Evolutionary conservation across 495 filamentous ascomycete species (phyloP), one percentile per base, ranked within the genome.

Genomic region (Neurospora sp.): DNA sequence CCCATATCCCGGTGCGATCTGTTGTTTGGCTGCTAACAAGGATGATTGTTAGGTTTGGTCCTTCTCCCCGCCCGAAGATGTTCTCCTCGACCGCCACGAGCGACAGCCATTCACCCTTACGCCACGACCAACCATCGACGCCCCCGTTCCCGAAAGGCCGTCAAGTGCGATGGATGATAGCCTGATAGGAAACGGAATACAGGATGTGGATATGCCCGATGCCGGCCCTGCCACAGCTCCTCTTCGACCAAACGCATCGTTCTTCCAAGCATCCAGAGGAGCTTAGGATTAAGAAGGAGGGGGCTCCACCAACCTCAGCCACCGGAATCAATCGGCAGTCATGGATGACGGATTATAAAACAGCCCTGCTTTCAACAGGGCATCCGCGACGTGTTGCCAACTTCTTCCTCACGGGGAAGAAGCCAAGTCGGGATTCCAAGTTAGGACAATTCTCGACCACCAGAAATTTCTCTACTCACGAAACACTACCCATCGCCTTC

Each of bases 51-150:
- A 97, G 93, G 93, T 97, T 15, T 97, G 92, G 92, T 93, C 91
- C 0, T 97, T 97, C 82, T 92, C 94, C 1, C 94, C 94, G 8
- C 93, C 93, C 2, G 91, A 93, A 72, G 92, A 94, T 42, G 81
- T 84, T n/a, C 81, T 86, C 37, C 81, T 82, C 40, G 87, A 88
- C 24, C 76, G 80, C 13, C 81, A 82, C 40, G 87, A 88, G 28
- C 78, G 81, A 17, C 80, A 66, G 19, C 13, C 54, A 66, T 66
- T 66, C 4, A 66, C 82, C 21, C 73, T 79, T 37, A 78, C 82
- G 21, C 72, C 82, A 9, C 79, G 80, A 17, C 82, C 82, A 24
- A 76, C 72, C 3, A 75, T 83, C 10, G 82, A 80, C 1, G 83
- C 78, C 10, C 78, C 78, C 11, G 77, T 82, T 5, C 82, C 81